Evolutionary conservation across 441 rosid species (phyloP), one percentile per base, ranked within the genome.

Genomic region (Jatropha multifida): DNA sequence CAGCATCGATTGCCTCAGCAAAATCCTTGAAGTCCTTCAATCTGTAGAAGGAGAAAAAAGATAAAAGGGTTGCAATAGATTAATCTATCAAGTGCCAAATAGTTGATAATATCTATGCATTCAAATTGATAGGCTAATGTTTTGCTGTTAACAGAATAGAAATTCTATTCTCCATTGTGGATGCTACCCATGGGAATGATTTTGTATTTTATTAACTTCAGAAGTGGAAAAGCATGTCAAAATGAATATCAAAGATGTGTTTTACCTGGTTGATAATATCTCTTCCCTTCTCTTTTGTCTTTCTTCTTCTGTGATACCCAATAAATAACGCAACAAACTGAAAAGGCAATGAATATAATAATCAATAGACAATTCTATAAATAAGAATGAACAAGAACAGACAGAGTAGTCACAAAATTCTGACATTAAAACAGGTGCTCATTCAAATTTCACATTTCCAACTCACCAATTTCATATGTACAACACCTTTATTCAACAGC

Each of bases 271-370:
- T 70, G 97, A 80, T 77, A 95, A 71, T 74, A 95, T 93, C 89
- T 95, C 96, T 80, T 84, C 97, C 1, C 96, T 94, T 80, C 95
- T 90, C 89, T 2, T 81, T 74, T 87, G 85, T 84, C 98, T 86
- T 84, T 95, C 98, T 77, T 92, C 95, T 74, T 93, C 97, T 0
- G 98, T 90, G 70, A 92, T 76, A 38, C 97, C 94, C 86, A 92
- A 76, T 54, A 93, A 78, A 84, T 92, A 75, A 74, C 95, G 88
- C 63, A 92, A 41, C 85, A 95, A 85, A 85, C 98, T 95, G 89
- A 63, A 80, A 49, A 71, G 26, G 71, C 62, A 69, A 64, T 6
- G 3, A 41, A 32, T 48, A 54, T n/a, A 26, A 62, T 48, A 26
- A 27, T 54, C 56, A 58, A 20, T 4, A 40, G 10, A 27, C 20